Conservation (phyloP, 2,329 filamentous ascomycete species). For the Canariomyces notabilis region DNA sequence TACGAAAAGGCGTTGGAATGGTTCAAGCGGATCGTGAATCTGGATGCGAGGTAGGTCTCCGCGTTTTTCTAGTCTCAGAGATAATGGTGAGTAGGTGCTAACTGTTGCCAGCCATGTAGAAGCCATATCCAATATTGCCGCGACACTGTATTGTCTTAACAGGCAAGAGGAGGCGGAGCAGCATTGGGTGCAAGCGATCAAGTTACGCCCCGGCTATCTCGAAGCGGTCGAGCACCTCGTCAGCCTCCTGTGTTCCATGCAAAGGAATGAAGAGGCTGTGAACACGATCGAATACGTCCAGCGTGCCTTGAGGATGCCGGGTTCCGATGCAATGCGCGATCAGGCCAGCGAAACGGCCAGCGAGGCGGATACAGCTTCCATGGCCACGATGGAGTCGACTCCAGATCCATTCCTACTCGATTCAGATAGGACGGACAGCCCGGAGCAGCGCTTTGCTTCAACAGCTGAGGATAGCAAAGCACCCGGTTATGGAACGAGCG, state of each 20-base stretch:
- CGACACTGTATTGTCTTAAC: conserved; percentile 78
- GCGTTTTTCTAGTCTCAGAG: neutral
- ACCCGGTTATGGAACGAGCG: conserved; percentile 66
- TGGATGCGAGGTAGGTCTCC: conserved; percentile 50
- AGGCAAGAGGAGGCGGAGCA: conserved; percentile 78
- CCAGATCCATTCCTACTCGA: conserved; percentile 24
- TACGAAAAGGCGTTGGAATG: conserved; percentile 72
- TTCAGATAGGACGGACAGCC: conserved; percentile 22
- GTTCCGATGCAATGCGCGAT: conserved; percentile 13
- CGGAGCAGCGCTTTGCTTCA: conserved; percentile 19
- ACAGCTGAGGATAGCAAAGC: conserved; percentile 24
- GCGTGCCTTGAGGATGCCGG: conserved; percentile 54
- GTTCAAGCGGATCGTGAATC: conserved; percentile 60
- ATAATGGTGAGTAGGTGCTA: conserved; percentile 9
- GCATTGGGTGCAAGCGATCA: conserved; percentile 81
- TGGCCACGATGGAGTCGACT: conserved; percentile 16
- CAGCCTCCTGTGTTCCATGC: conserved; percentile 74
- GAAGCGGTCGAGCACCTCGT: conserved; percentile 95
- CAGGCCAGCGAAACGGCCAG: conserved; percentile 26
- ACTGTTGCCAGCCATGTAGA: conserved; percentile 67
- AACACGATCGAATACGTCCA: conserved; percentile 84
- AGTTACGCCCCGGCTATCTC: conserved; percentile 78
- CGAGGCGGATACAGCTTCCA: conserved; percentile 19
- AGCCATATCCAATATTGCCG: conserved; percentile 88
- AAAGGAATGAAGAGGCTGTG: conserved; percentile 78